phyloP scores from a whole-genome alignment of 805 yeast genomes.

The Zygoascus flipseniorum region DNA sequence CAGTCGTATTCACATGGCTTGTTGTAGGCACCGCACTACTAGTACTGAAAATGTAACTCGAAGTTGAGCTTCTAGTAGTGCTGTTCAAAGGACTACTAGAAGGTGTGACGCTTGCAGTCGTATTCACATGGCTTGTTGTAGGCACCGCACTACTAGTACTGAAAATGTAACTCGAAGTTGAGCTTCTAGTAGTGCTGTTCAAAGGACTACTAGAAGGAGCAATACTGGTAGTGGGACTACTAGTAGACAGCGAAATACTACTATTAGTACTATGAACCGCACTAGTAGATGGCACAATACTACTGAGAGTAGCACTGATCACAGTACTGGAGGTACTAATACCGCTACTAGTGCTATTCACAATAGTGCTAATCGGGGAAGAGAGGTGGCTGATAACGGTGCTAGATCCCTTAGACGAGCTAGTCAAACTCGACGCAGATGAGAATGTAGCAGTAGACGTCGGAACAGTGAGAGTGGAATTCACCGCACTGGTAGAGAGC shows the following conservation, averaged over 20 bases:
- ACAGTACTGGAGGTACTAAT: not conserved
- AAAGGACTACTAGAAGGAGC: not conserved
- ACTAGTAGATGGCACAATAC: not conserved
- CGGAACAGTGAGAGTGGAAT: not conserved
- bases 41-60: not conserved
- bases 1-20: not conserved
- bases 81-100: not conserved
- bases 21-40: not conserved
- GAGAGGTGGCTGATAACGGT: not conserved
- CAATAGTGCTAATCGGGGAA: not conserved
- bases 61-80: not conserved
- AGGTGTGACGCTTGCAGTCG: not conserved
- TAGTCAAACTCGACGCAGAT: not conserved
- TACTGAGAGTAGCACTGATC: not conserved
- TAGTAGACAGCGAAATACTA: not conserved
- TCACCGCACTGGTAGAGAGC: not conserved
- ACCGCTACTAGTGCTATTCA: not conserved
- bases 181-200: not conserved
- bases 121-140: not conserved
- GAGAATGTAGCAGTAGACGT: not conserved
- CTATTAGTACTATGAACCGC: not conserved
- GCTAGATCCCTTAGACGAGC: not conserved
- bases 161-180: no score
- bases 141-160: not conserved
- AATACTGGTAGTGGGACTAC: not conserved